Conservation (phyloP, 2,329 filamentous ascomycete species). For the Fusarium sp. region DNA sequence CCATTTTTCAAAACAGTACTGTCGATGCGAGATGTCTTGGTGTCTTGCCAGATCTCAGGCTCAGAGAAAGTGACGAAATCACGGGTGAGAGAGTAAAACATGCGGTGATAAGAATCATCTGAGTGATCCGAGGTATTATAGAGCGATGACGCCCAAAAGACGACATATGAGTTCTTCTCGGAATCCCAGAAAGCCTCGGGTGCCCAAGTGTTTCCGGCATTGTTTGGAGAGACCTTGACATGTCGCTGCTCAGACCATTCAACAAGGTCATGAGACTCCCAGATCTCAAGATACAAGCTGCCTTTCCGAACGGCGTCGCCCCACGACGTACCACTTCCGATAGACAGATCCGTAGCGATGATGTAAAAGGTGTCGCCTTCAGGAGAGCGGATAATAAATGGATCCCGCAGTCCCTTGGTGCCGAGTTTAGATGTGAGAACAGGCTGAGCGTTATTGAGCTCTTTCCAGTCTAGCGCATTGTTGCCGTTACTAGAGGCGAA, state of each 20-base stretch:
- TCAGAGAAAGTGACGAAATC: slow-evolving; percentile 67
- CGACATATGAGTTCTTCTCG: slow-evolving; percentile 59
- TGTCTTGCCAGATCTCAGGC: slow-evolving; percentile 66
- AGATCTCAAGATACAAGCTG: slow-evolving; percentile 67
- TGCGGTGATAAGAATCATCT: slow-evolving; percentile 64
- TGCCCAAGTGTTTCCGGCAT: slow-evolving; percentile 69
- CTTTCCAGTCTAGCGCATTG: slow-evolving; percentile 65
- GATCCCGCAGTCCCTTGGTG: slow-evolving; percentile 66
- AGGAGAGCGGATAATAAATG: slow-evolving; percentile 66
- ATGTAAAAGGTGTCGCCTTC: slow-evolving; percentile 68
- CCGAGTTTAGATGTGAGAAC: slow-evolving; percentile 62
- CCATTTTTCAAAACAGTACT: slow-evolving; percentile 64
- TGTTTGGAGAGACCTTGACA: slow-evolving; percentile 63
- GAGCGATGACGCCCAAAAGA: slow-evolving; percentile 63
- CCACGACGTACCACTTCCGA: slow-evolving; percentile 69
- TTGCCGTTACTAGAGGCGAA: slow-evolving; percentile 68
- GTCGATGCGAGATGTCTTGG: slow-evolving; percentile 66
- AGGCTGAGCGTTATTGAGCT: slow-evolving; percentile 64
- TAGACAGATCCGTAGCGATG: slow-evolving; percentile 68
- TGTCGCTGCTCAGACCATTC: slow-evolving; percentile 68
- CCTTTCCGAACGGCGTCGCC: slow-evolving; percentile 62
- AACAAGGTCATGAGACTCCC: slow-evolving; percentile 66
- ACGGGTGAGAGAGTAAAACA: slow-evolving; percentile 66
- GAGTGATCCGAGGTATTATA: slow-evolving; percentile 62
- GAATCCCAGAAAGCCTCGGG: slow-evolving; percentile 67